Percentiles rank a stretch among this genome's conserved stretches.
These are phyloP conservation scores for Fragaria nilgerrensis DNA, from an alignment of 306 rosid species.

Conservation along the genomic window DNA sequence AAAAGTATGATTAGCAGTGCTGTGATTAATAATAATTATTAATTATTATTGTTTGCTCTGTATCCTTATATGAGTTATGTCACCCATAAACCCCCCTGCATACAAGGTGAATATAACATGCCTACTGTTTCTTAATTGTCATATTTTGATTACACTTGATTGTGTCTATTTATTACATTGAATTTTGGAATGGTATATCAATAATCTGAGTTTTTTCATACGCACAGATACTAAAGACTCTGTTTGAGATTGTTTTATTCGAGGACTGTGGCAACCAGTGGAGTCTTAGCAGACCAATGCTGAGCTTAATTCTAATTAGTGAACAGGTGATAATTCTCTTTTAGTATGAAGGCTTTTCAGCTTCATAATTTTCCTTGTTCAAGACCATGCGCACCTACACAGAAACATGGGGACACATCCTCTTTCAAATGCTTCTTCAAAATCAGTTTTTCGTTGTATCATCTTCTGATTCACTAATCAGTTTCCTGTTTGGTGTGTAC, in stretches of 20 bases:
- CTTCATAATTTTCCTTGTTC: not conserved
- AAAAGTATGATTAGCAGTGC: not conserved
- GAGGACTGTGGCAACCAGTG: conserved; percentile 86
- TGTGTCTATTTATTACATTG: not conserved
- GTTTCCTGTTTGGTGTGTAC: not conserved
- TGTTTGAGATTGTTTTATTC: conserved; percentile 80
- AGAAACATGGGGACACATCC: not conserved
- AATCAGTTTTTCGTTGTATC: not conserved
- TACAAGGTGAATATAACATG: not conserved
- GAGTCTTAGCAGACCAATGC: conserved; percentile 85
- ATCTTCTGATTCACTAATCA: not conserved
- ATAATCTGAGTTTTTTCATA: conserved; percentile 5
- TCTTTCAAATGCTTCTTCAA: not conserved
- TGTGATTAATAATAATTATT: not conserved
- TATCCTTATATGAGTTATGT: not conserved
- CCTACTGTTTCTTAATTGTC: not conserved
- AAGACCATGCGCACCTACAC: not conserved
- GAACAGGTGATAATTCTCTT: conserved; percentile 57
- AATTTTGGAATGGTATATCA: no score
- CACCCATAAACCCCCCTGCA: not conserved
- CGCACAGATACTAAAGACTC: conserved; percentile 67
- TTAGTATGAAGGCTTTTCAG: not conserved
- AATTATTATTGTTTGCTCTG: not conserved
- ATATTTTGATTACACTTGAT: not conserved
- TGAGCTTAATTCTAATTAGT: conserved; percentile 77